Evolutionary conservation across 148 eudicot genomes (phyloP).

Genomic region (Rhododendron vialii): DNA sequence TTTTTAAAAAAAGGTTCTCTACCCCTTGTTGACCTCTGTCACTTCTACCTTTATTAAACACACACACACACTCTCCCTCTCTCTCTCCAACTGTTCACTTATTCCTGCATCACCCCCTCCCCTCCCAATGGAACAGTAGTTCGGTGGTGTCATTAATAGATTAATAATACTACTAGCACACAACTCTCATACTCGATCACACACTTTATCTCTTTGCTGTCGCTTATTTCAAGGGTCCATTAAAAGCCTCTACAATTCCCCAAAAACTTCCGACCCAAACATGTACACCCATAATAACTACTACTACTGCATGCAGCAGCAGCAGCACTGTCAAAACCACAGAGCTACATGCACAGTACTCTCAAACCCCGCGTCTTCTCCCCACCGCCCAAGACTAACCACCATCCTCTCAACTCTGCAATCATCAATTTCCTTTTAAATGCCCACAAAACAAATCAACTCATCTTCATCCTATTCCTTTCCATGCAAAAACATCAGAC

Average conservation of each 20-base stretch:
- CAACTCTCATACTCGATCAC: neutral
- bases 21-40: conserved; percentile 25
- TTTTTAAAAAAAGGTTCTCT: neutral
- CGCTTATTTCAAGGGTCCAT: conserved; percentile 19
- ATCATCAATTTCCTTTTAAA: neutral
- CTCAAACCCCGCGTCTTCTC: conserved; percentile 18
- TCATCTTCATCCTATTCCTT: neutral
- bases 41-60: neutral
- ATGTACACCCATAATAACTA: neutral
- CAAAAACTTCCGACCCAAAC: neutral
- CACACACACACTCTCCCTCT: no score
- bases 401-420: neutral
- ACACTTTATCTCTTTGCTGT: neutral
- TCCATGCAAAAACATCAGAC: neutral
- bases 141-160: conserved; percentile 29
- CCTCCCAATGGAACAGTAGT: conserved; percentile 31
- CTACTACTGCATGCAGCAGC: neutral
- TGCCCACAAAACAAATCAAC: neutral
- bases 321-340: neutral
- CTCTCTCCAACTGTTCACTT: neutral
- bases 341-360: conserved; percentile 11
- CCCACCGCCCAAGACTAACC: conserved; percentile 12
- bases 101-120: neutral
- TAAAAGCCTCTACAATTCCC: conserved; percentile 13
- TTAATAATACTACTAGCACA: no score